A percentile compares a stretch with the other conserved stretches of the same genome.
Evolutionary conservation across 1,284 basidiomycete genomes (phyloP).

Genomic region (Rhodotorula sp.): DNA sequence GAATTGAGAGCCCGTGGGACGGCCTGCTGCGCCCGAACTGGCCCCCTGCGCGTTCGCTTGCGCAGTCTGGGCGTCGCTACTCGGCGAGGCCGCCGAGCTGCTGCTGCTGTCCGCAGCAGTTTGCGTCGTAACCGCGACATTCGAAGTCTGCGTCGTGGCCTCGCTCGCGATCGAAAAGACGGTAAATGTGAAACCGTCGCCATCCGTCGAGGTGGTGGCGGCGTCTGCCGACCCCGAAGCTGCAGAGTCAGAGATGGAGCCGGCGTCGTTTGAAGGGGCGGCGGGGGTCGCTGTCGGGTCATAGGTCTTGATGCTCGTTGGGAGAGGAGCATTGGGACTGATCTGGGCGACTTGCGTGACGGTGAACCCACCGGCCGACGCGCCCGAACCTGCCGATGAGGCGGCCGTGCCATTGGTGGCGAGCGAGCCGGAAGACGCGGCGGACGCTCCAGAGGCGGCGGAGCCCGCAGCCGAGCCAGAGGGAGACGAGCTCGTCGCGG

Average conservation of each 20-base stretch:
- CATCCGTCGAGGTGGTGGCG: not conserved
- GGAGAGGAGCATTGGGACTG: slow-evolving; percentile 9
- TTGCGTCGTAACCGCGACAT: not conserved
- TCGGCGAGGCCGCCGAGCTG: not conserved
- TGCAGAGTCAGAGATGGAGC: not conserved
- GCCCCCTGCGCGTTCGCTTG: not conserved
- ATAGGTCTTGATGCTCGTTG: slow-evolving; percentile 6
- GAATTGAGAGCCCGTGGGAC: not conserved
- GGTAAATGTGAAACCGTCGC: slow-evolving; percentile 33
- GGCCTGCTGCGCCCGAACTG: not conserved
- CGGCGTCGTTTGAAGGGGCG: not conserved
- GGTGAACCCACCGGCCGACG: slow-evolving; percentile 9
- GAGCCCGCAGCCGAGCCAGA: not conserved
- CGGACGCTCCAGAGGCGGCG: slow-evolving; percentile 2
- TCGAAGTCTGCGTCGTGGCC: slow-evolving; percentile 3
- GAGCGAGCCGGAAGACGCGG: slow-evolving; percentile 2
- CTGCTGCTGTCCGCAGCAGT: not conserved
- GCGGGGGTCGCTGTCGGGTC: slow-evolving; percentile 1
- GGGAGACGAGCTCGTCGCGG: not conserved
- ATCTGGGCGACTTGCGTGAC: slow-evolving; percentile 18
- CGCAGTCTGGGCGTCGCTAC: not conserved
- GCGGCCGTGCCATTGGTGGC: slow-evolving; percentile 14
- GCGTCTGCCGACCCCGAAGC: not conserved
- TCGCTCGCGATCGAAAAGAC: slow-evolving; percentile 23
- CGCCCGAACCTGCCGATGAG: not conserved